Evolutionary conservation across 306 rosid species (phyloP), one percentile per base, ranked within the genome.

Genomic region (Rubus idaeus): DNA sequence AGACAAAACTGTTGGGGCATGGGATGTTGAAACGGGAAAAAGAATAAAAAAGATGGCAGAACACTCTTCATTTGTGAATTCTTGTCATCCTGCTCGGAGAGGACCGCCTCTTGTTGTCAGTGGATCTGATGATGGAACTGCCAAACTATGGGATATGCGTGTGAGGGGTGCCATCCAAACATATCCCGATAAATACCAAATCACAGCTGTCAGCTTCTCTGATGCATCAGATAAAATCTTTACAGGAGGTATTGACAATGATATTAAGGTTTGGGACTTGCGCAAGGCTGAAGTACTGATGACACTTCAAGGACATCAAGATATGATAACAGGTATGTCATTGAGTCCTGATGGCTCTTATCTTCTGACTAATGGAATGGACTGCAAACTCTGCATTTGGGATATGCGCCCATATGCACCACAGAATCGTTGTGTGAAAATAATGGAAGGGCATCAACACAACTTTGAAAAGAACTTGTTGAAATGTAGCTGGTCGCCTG

Each of bases 381-480:
- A 95, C 74, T 86, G 93, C 92, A 92, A 90, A 83, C 97, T 95
- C 61, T 90, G 93, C 87, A 90, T 95, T 49, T 92, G 97, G 98
- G 98, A 95, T 76, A 92, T 92, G 98, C 96, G 97, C 13, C 97
- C 98, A 0, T 95, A 95, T 67, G 98, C 98, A 30, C 96, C 97
- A 0, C 98, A 95, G 70, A 95, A 95, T 74, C 95, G 97, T 49
- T 92, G 97, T 41, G 95, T 95, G 79, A 95, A 95, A 90, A 86
- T 92, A 75, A 57, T 95, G 70, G 97, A 92, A 89, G 98, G 98
- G 75, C 97, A 92, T 82, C 97, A 92, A 65, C 98, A 95, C 87
- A 92, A 92, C 86, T 95, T 92, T 35, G 97, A 95, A 70, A 92
- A 92, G 87, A 90, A 90, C 84, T 83, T 88, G 81, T 83, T 92